A percentile compares a stretch with the other conserved stretches of the same genome.
Evolutionary conservation across 129 eudicot genomes (phyloP).

Genomic region (Oenanthe sinensis): DNA sequence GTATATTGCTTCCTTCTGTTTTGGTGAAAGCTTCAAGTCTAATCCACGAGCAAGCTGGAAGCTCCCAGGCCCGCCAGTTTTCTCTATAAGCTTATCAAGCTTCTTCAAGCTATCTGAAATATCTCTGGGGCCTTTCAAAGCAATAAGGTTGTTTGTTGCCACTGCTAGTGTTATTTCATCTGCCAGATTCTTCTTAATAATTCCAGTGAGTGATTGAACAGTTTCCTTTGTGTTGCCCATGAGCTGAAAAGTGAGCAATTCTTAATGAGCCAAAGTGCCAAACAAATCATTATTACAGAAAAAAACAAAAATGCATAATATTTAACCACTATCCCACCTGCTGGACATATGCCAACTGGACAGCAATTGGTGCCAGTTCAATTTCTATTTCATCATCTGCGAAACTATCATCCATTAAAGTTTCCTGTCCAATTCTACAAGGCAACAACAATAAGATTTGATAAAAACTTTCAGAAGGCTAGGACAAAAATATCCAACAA

Average conservation of each 20-base stretch:
- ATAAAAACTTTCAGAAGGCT: not conserved
- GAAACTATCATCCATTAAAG: constrained; percentile 73
- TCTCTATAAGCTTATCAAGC: constrained; percentile 76
- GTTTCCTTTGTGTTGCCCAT: constrained; percentile 78
- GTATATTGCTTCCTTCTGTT: constrained; percentile 77
- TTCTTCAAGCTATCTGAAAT: constrained; percentile 73
- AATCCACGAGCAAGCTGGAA: constrained; percentile 64
- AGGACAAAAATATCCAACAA: not conserved
- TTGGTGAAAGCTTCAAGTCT: constrained; percentile 69
- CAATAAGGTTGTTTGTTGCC: constrained; percentile 63
- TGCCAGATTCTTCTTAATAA: constrained; percentile 60
- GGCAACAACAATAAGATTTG: not conserved
- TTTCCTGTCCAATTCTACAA: constrained; percentile 84
- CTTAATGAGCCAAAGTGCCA: not conserved
- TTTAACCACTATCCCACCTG: constrained; percentile 41
- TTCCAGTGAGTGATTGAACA: constrained; percentile 40
- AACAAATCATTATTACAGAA: not conserved
- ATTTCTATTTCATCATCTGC: constrained; percentile 73
- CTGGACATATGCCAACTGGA: constrained; percentile 86
- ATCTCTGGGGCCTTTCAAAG: constrained; percentile 80
- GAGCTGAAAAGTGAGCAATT: constrained; percentile 33
- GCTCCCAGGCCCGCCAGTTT: constrained; percentile 39
- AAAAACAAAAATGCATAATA: not conserved
- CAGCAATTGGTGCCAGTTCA: constrained; percentile 77
- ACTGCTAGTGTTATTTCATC: constrained; percentile 81